phyloP scores from a whole-genome alignment of 139 green algal genomes.

The Chlamydomonas sphaeroides region DNA sequence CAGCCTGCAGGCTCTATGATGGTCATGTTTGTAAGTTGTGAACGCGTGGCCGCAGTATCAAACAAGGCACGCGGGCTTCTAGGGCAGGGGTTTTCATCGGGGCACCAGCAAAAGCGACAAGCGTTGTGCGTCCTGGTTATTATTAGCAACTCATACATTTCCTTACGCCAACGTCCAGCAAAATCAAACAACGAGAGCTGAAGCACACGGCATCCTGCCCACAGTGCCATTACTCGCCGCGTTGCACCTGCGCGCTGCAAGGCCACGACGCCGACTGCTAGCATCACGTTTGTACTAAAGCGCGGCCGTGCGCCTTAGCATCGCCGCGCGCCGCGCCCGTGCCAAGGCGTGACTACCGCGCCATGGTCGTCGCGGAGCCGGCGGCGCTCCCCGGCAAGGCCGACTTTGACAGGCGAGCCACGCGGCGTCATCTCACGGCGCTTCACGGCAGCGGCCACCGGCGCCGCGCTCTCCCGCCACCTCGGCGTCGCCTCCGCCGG shows the following conservation, averaged over 20 bases:
- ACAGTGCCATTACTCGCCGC: too few relatives aligned
- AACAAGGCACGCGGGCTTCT: too few relatives aligned
- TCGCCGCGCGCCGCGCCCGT: neutral
- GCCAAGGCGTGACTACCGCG: neutral
- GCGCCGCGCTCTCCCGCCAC: too few relatives aligned
- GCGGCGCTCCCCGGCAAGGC: neutral
- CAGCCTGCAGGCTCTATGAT: neutral
- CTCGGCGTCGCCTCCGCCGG: neutral
- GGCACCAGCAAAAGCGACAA: too few relatives aligned
- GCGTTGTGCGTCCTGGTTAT: neutral
- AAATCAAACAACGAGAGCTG: too few relatives aligned
- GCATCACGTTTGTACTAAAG: too few relatives aligned
- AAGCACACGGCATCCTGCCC: too few relatives aligned
- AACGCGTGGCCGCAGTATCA: too few relatives aligned
- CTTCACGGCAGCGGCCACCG: neutral
- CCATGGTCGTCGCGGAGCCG: constrained; percentile 15
- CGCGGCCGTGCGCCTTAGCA: neutral
- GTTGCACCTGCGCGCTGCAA: too few relatives aligned
- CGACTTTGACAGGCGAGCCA: constrained; percentile 2
- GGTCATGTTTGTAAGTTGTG: too few relatives aligned
- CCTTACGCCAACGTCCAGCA: neutral
- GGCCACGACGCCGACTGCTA: too few relatives aligned
- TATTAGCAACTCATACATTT: neutral
- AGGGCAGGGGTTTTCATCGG: too few relatives aligned
- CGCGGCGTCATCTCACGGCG: neutral